These are phyloP conservation scores for Chlorella variabilis DNA, from an alignment of 163 green algal species.

Conservation along the genomic window DNA sequence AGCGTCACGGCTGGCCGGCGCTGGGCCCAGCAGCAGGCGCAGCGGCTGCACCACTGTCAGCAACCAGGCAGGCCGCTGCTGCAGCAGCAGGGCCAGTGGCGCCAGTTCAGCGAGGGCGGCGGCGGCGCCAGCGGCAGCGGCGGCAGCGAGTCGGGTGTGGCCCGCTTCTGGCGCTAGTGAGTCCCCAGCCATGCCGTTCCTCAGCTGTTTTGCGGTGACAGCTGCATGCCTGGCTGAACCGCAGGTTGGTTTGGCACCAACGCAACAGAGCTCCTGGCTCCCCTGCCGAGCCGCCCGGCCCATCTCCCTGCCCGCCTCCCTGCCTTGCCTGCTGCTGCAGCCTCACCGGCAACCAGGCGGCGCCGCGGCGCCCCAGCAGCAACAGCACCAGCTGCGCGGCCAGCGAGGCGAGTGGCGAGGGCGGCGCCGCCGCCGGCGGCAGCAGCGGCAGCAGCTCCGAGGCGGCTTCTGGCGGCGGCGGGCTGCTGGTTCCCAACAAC, in stretches of 20 bases:
- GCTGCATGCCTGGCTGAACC: too few species aligned
- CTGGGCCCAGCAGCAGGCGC: not conserved
- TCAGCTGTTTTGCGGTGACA: not conserved
- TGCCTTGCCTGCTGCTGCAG: not conserved
- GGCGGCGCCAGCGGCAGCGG: not conserved
- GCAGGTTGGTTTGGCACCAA: not conserved
- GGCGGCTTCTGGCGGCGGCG: not conserved
- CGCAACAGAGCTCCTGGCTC: too few species aligned
- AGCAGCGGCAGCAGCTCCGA: not conserved
- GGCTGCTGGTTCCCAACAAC: slow-evolving; percentile 11
- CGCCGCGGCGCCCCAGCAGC: not conserved
- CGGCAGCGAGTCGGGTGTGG: slow-evolving; percentile 1
- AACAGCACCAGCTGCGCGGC: not conserved
- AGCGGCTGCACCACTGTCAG: not conserved
- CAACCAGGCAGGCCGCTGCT: not conserved
- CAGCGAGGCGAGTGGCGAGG: not conserved
- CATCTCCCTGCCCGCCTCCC: not conserved
- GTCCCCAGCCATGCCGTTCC: not conserved
- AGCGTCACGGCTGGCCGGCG: not conserved
- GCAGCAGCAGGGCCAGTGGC: not conserved
- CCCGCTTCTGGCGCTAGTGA: slow-evolving; percentile 28
- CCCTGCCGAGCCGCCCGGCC: too few species aligned
- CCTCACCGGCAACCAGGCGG: not conserved
- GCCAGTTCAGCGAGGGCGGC: slow-evolving; percentile 16
- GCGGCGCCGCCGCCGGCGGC: not conserved